Evolutionary conservation across 495 filamentous ascomycete genomes (phyloP), one percentile per base, ranked within the genome.

Genomic region (Aspergillus indologenus): DNA sequence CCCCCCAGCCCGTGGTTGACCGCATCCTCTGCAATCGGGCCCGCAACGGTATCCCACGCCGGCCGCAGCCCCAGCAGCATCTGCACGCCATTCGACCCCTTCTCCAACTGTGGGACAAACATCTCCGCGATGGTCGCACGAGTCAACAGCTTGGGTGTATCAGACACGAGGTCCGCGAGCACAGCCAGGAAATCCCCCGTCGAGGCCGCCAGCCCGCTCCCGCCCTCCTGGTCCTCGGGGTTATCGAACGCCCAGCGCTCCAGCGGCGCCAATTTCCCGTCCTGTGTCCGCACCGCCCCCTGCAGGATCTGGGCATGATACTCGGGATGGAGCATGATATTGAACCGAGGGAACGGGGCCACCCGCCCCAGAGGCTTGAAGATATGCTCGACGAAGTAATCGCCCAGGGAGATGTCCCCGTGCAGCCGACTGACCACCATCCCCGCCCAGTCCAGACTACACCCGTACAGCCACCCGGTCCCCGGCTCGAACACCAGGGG

Each of bases 371-470:
- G 61, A 11, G 69, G 73, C 12, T 65, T 60, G 40, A 72, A 83
- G 2, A 87, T 73, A 23, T 79, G 65, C 58, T 63, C 54, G 19
- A 74, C 61, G 68, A 85, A 75, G 59, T 73, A 76, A 19, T 79
- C 67, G 14, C 75, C 73, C 22, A 84, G 61, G 2, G 64, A 69
- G 22, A 57, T 21, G 17, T 68, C 66, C 1, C 69, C 75, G 18
- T 59, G 21, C 1, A 79, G 68, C 1, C 73, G 65, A 46, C 77
- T 71, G 6, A 85, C 66, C 1, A 79, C 55, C 1, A 69, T 65
- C 8, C 81, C 78, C 0, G 79, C 79, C 80, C 81, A 83, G 62
- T 85, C 81, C 1, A 81, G 62, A n/a, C 76, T 69, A 1, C 66
- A 57, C 3, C 80, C 73, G 57, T 84, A 85, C 48, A 68, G 63